Base-by-base conservation (phyloP, 805 yeast species). In the Hanseniaspora thailandica region DNA sequence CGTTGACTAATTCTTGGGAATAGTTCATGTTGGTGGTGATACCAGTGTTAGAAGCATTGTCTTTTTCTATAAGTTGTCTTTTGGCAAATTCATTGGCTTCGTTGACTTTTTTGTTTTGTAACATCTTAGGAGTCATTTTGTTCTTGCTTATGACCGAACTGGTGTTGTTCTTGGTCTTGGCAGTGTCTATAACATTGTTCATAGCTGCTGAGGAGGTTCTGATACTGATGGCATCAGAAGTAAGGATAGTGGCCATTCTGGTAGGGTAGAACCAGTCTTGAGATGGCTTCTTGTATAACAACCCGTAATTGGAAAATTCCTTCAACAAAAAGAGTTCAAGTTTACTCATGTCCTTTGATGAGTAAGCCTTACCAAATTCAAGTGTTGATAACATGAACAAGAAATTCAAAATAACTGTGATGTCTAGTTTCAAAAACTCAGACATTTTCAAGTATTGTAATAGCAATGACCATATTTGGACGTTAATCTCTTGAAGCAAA, bases 321-420 rank as follows among this genome's bases (percentile, higher is more conserved):
- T 84, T 86, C 62, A 93, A 72, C 93, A 93, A 84, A 53, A 80
- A 78, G 43, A 80, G 67, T 65, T 93, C 97, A 0, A 97, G 88
- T 20, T 77, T 82, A 55, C 84, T 81, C 43, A 93, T 67, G 46
- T 82, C 79, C 2, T 78, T 69, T 2, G 82, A 75, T 0, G 87
- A 77, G 62, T 93, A 90, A 31, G 87, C 88, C 58, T 83, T 81
- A 1, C 98, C 97, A 25, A 90, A 71, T 63, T 93, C 97, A 50
- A 93, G 71, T 1, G 96, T 85, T 5, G 97, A 97, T 41, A 93
- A 71, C 79, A 90, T 82, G 69, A 93, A 93, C 12, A 93, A 83
- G 66, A 93, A 93, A 66, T 90, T 89, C 45, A 93, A 72, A 35
- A 93, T 95, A 62, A 93, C 98, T 19, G 93, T 97, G 0, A 96